Conservation (phyloP, 176 grass and related monocot genomes). For the Thinopyrum elongatum region DNA sequence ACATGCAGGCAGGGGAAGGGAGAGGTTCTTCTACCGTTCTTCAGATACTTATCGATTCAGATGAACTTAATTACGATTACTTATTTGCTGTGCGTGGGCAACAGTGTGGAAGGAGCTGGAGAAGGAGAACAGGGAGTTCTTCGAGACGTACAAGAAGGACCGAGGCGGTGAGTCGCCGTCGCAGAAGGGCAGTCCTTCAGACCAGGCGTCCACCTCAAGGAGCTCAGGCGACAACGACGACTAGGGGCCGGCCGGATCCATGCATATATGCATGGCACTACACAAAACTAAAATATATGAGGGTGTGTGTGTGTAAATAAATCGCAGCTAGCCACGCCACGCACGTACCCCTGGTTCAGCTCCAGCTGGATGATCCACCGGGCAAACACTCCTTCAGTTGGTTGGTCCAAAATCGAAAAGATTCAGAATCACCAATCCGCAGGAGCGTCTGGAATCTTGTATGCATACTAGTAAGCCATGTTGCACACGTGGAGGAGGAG, state of each 20-base stretch:
- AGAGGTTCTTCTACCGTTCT: neutral
- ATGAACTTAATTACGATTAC: no score
- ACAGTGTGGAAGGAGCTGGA: slow-evolving; percentile 82
- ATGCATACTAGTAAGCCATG: neutral
- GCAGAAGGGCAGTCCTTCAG: slow-evolving; percentile 8
- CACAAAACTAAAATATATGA: neutral
- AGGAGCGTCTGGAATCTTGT: neutral
- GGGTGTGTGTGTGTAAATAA: neutral
- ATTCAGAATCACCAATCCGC: neutral
- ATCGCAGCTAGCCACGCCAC: neutral
- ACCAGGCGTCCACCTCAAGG: slow-evolving; percentile 19
- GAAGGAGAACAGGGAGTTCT: slow-evolving; percentile 91
- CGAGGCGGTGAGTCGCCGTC: slow-evolving; percentile 23
- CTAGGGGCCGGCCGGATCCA: neutral
- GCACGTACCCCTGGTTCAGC: neutral
- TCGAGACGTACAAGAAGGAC: slow-evolving; percentile 57
- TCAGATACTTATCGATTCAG: neutral
- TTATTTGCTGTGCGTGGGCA: no score
- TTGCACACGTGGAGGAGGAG: neutral
- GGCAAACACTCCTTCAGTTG: neutral
- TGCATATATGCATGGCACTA: neutral
- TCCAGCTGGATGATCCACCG: neutral
- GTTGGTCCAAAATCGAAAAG: neutral
- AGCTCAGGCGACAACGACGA: slow-evolving; percentile 5
- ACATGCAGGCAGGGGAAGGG: neutral